Conservation (phyloP, 371 early-diverging fungal genomes). For the Mucor racemosus region DNA sequence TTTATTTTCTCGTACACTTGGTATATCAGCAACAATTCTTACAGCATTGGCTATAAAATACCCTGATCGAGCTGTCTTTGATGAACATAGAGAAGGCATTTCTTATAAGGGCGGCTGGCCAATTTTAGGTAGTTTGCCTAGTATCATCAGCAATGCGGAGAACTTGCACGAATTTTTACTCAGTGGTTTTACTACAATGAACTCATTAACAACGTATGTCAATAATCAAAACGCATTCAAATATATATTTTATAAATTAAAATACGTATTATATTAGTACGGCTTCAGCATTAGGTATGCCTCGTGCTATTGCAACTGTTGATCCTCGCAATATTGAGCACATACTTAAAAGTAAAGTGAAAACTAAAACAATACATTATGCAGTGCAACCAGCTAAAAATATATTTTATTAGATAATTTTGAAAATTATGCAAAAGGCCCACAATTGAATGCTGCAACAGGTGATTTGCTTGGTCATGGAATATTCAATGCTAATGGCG, state of each 20-base stretch:
- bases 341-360: conserved; percentile 30
- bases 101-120: conserved; percentile 27
- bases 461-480: conserved; percentile 39
- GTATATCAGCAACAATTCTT: conserved; percentile 22
- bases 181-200: conserved; percentile 11
- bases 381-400: background rate
- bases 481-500: conserved; percentile 50
- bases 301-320: conserved; percentile 27
- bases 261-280: conserved; percentile 14
- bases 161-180: conserved; percentile 28
- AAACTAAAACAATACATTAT: background rate
- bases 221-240: too few species aligned
- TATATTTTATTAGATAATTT: conserved; percentile 28
- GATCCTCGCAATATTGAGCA: conserved; percentile 39
- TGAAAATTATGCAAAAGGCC: conserved; percentile 41
- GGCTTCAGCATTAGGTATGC: conserved; percentile 33
- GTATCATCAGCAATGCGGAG: conserved; percentile 15
- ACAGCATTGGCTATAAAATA: conserved; percentile 29
- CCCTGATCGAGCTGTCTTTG: conserved; percentile 36
- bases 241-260: too few species aligned
- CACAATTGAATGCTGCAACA: conserved; percentile 29
- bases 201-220: conserved; percentile 37
- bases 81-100: conserved; percentile 23
- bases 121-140: conserved; percentile 27
- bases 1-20: conserved; percentile 10